These are phyloP conservation scores for Circinella minor DNA, from an alignment of 371 early-diverging fungal species.

Conservation along the genomic window DNA sequence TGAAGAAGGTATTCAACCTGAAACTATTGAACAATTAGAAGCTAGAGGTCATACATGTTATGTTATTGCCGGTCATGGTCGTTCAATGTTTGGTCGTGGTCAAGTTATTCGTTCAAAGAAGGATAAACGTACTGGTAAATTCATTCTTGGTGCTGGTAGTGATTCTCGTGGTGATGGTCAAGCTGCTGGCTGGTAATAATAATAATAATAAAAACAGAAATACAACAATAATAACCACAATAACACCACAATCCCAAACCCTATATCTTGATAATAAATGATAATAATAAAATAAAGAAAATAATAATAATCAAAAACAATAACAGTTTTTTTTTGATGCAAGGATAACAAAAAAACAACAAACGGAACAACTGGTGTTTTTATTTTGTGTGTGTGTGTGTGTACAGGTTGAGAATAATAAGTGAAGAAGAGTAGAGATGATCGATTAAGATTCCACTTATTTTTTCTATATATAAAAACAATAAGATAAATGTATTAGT, in stretches of 20 bases:
- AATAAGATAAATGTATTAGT: background rate
- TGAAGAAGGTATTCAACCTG: slow-evolving; percentile 65
- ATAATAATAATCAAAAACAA: background rate
- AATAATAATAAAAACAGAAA: background rate
- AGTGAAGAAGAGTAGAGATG: slow-evolving; percentile 6
- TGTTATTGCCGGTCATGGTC: slow-evolving; percentile 28
- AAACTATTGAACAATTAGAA: slow-evolving; percentile 47
- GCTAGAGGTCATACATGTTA: slow-evolving; percentile 65
- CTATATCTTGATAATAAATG: too few relatives aligned
- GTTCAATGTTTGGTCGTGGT: slow-evolving; percentile 76
- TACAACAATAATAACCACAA: slow-evolving; percentile 7
- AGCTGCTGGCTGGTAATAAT: slow-evolving; percentile 56
- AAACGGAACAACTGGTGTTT: slow-evolving; percentile 3
- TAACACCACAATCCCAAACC: too few relatives aligned
- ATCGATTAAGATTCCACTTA: slow-evolving; percentile 14
- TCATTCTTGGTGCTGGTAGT: slow-evolving; percentile 67
- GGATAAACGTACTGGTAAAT: slow-evolving; percentile 47
- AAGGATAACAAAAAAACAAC: slow-evolving; percentile 4
- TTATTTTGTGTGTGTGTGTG: slow-evolving; percentile 5
- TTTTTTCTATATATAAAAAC: slow-evolving; percentile 17
- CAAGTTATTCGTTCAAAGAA: slow-evolving; percentile 59
- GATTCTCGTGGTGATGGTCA: slow-evolving; percentile 78
- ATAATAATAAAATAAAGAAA: background rate
- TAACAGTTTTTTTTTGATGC: background rate
- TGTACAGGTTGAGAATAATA: slow-evolving; percentile 4